Evolutionary conservation across 2,329 filamentous ascomycete species (phyloP).

Genomic region (Neofusicoccum ribis): DNA sequence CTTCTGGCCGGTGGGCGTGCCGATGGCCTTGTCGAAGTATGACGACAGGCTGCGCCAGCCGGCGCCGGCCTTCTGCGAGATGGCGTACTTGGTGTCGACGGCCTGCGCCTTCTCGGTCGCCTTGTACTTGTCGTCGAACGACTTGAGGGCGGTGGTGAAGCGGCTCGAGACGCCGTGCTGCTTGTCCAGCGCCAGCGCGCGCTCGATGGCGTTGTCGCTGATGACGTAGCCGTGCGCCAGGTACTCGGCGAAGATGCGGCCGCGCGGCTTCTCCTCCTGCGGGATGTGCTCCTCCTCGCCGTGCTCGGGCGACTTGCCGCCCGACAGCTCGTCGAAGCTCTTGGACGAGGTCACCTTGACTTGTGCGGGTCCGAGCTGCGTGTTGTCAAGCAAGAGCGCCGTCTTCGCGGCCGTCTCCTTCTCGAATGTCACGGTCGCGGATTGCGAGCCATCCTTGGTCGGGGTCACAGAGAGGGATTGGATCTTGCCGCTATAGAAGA

Average conservation of each 20-base stretch:
- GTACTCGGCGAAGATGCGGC: conserved; percentile 93
- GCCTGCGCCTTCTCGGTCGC: conserved; percentile 83
- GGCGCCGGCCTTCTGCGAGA: conserved; percentile 70
- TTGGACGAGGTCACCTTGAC: conserved; percentile 78
- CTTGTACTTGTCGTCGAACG: conserved; percentile 83
- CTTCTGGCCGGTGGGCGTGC: conserved; percentile 84
- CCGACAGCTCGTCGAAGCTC: conserved; percentile 63
- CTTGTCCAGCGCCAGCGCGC: conserved; percentile 82
- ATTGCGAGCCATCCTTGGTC: conserved; percentile 65
- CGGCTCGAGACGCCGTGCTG: conserved; percentile 81
- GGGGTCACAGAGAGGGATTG: conserved; percentile 74
- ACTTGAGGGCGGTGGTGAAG: conserved; percentile 74
- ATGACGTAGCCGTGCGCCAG: conserved; percentile 91
- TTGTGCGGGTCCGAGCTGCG: conserved; percentile 74
- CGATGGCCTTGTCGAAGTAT: conserved; percentile 93
- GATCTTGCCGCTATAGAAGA: conserved; percentile 76
- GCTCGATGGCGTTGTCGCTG: conserved; percentile 73
- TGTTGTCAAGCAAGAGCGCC: conserved; percentile 94
- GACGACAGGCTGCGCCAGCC: conserved; percentile 70
- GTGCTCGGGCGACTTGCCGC: conserved; percentile 55
- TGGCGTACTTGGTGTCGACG: conserved; percentile 80
- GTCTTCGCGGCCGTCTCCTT: conserved; percentile 97
- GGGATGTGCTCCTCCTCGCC: conserved; percentile 68
- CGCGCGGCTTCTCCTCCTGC: conserved; percentile 95
- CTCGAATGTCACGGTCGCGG: conserved; percentile 92